Percentiles rank a stretch among this genome's conserved stretches.
Evolutionary conservation across 2,329 filamentous ascomycete genomes (phyloP).

Genomic region (Sordariomycetes sp.): DNA sequence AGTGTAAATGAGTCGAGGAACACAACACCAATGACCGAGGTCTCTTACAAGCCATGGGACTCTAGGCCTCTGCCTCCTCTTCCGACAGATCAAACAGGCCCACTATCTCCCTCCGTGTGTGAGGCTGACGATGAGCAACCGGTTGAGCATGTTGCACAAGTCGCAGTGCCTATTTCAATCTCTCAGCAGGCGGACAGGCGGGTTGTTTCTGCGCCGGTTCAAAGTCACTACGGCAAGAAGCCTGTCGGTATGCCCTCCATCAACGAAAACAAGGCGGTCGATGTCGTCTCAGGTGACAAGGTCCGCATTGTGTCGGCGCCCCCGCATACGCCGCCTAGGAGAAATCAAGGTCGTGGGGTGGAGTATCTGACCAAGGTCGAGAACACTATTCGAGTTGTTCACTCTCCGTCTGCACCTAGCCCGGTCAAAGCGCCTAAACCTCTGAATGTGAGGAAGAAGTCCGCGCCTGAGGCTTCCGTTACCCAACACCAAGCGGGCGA

Average conservation of each 20-base stretch:
- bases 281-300: constrained; percentile 20
- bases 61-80: constrained; percentile 43
- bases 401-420: constrained; percentile 31
- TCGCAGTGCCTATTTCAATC: constrained; percentile 20
- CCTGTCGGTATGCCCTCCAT: constrained; percentile 37
- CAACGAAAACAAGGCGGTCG: constrained; percentile 26
- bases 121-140: constrained; percentile 10
- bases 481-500: too few species aligned
- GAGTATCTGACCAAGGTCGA: constrained; percentile 36
- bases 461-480: constrained; percentile 11
- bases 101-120: constrained; percentile 1
- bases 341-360: constrained; percentile 21
- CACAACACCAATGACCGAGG: constrained; percentile 16
- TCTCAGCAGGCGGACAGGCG: constrained; percentile 31
- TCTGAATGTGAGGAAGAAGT: constrained; percentile 32
- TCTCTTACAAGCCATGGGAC: constrained; percentile 29
- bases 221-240: constrained; percentile 28
- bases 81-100: constrained; percentile 13
- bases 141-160: constrained; percentile 14
- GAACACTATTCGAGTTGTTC: constrained; percentile 46
- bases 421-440: constrained; percentile 24
- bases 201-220: constrained; percentile 40
- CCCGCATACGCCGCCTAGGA: constrained; percentile 21
- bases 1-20: constrained; percentile 23
- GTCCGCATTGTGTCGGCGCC: constrained; percentile 38